A percentile compares a stretch with the other conserved stretches of the same genome.
Evolutionary conservation across 306 rosid genomes (phyloP).

Genomic region (Castanea sativa): DNA sequence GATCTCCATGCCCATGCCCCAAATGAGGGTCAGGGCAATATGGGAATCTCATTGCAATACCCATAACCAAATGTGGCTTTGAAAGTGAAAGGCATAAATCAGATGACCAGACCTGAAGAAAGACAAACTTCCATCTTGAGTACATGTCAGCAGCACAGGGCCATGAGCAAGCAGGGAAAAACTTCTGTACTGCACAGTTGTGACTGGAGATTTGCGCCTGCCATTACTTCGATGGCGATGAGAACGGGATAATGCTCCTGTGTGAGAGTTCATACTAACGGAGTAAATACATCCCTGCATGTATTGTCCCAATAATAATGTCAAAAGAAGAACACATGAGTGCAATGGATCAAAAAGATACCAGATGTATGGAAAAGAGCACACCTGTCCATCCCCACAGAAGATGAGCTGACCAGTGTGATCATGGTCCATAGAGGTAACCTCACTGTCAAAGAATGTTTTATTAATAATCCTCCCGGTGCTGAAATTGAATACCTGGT

Average conservation of each 20-base stretch:
- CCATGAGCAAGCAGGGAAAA: constrained; percentile 89
- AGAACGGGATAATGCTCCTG: constrained; percentile 81
- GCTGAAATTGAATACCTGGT: constrained; percentile 94
- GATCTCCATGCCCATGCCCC: neutral
- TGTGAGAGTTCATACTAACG: constrained; percentile 78
- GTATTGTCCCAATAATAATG: constrained; percentile 29
- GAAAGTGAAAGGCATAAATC: constrained; percentile 11
- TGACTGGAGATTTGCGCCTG: constrained; percentile 74
- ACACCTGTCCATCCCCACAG: constrained; percentile 83
- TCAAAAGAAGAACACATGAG: constrained; percentile 19
- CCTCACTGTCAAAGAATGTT: constrained; percentile 68
- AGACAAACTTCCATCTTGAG: constrained; percentile 86
- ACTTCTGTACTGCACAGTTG: constrained; percentile 86
- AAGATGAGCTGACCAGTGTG: constrained; percentile 88
- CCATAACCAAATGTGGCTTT: neutral
- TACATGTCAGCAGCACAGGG: constrained; percentile 87
- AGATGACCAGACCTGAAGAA: constrained; percentile 72
- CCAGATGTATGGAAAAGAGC: constrained; percentile 22
- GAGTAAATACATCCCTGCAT: constrained; percentile 87
- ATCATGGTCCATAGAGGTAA: constrained; percentile 87
- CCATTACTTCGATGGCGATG: constrained; percentile 73
- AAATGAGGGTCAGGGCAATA: neutral
- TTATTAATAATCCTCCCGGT: constrained; percentile 86
- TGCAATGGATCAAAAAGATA: constrained; percentile 14
- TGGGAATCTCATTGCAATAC: neutral